These are phyloP conservation scores for Penicillium sp. DNA, from an alignment of 2,329 filamentous ascomycete genomes.

Conservation along the genomic window DNA sequence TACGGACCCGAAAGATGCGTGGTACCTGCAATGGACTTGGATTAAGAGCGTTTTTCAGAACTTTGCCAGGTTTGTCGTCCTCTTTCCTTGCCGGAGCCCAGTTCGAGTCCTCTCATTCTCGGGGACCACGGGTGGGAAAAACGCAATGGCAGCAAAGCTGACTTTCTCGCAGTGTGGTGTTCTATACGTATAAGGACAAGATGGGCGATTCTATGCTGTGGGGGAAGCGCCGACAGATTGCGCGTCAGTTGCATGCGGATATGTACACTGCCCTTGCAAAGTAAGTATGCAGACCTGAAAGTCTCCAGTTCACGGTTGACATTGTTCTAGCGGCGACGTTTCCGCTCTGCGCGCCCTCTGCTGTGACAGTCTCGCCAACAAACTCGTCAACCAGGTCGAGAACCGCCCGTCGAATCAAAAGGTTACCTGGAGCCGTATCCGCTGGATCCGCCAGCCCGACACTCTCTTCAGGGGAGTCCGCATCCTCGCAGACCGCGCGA, in stretches of 20 bases:
- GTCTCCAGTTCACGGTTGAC: not conserved
- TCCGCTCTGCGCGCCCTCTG: slow-evolving; percentile 35
- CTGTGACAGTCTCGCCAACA: slow-evolving; percentile 38
- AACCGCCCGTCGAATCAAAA: slow-evolving; percentile 31
- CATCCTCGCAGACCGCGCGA: slow-evolving; percentile 43
- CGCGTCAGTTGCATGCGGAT: slow-evolving; percentile 41
- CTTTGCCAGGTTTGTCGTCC: slow-evolving; percentile 33
- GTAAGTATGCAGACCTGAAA: slow-evolving; percentile 29
- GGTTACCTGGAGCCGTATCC: slow-evolving; percentile 38
- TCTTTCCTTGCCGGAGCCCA: not conserved
- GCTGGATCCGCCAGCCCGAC: slow-evolving; percentile 36
- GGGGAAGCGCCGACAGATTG: slow-evolving; percentile 35
- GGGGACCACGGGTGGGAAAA: not conserved
- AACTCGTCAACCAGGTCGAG: slow-evolving; percentile 35
- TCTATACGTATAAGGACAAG: not conserved
- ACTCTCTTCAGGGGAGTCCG: slow-evolving; percentile 39
- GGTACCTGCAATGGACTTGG: slow-evolving; percentile 42
- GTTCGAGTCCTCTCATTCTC: not conserved
- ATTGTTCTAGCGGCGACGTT: slow-evolving; percentile 33
- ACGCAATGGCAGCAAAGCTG: not conserved
- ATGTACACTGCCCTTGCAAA: slow-evolving; percentile 50
- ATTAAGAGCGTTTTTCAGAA: slow-evolving; percentile 36
- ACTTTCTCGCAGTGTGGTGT: not conserved
- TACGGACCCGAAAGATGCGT: slow-evolving; percentile 33
- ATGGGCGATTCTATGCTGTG: not conserved